Conservation (phyloP, 2,329 filamentous ascomycete genomes). For the Pseudogymnoascus sp. region DNA sequence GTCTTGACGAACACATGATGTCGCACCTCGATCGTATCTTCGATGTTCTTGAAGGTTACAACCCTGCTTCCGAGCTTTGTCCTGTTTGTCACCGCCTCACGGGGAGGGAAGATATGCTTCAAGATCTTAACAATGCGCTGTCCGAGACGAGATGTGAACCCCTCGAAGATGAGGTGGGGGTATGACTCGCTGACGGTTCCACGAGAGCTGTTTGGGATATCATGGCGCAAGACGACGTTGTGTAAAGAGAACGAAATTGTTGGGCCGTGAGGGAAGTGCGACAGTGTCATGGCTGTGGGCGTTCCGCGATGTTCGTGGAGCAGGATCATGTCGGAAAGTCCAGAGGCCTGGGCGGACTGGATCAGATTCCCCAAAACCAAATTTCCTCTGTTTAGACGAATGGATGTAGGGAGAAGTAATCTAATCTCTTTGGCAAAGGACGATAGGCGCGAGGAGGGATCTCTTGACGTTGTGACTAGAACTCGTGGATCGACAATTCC, state of each 20-base stretch:
- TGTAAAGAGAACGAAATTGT: constrained; percentile 83
- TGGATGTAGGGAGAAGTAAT: constrained; percentile 74
- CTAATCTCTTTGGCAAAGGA: constrained; percentile 91
- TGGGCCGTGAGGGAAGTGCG: constrained; percentile 82
- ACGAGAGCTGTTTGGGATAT: constrained; percentile 80
- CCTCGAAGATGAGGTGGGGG: constrained; percentile 92
- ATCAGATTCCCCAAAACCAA: constrained; percentile 82
- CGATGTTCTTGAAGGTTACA: constrained; percentile 90
- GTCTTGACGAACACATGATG: constrained; percentile 94
- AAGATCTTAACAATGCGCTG: constrained; percentile 80
- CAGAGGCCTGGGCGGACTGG: constrained; percentile 69
- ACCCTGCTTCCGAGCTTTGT: constrained; percentile 79
- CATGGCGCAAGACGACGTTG: constrained; percentile 86
- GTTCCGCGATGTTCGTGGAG: constrained; percentile 90
- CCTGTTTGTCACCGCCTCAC: constrained; percentile 65
- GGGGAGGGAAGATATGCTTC: constrained; percentile 89
- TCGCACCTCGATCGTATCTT: constrained; percentile 87
- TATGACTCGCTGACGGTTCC: constrained; percentile 91
- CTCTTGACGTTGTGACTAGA: constrained; percentile 83
- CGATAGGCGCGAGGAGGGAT: constrained; percentile 76
- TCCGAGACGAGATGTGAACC: constrained; percentile 76
- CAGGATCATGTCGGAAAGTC: constrained; percentile 77
- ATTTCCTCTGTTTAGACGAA: constrained; percentile 87
- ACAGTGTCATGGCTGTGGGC: constrained; percentile 81
- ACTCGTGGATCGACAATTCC: constrained; percentile 85